These are phyloP conservation scores for Termitomyces bulborhizus DNA, from an alignment of 768 basidiomycete genomes.

Conservation along the genomic window DNA sequence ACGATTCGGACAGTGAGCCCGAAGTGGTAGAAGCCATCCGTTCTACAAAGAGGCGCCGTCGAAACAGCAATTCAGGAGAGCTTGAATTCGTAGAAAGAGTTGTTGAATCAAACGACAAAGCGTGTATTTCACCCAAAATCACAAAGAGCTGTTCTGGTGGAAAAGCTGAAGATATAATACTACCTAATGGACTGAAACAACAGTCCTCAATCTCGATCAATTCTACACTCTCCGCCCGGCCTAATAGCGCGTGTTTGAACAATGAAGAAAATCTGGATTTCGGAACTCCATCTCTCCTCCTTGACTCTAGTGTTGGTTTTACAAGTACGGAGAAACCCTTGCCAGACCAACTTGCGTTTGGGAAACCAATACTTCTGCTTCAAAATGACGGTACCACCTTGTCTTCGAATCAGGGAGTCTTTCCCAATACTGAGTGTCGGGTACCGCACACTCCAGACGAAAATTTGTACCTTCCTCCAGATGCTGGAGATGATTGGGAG, in stretches of 20 bases:
- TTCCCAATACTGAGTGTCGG: not conserved
- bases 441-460: not conserved
- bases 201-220: not conserved
- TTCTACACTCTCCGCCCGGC: not conserved
- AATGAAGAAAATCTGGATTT: slow-evolving; percentile 7
- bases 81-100: slow-evolving; percentile 25
- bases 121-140: not conserved
- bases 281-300: slow-evolving; percentile 15
- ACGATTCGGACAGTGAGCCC: slow-evolving; percentile 42
- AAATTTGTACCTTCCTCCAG: slow-evolving; percentile 22
- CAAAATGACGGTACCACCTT: not conserved
- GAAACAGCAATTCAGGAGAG: slow-evolving; percentile 22
- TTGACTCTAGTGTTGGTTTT: not conserved
- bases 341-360: slow-evolving; percentile 12
- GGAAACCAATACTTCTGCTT: slow-evolving; percentile 15
- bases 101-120: not conserved
- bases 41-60: slow-evolving; percentile 16
- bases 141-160: not conserved
- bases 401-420: not conserved
- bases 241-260: not conserved
- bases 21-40: slow-evolving; percentile 7
- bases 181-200: not conserved
- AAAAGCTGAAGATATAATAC: not conserved
- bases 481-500: slow-evolving; percentile 52
- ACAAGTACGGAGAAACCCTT: not conserved